A percentile compares a stretch with the other conserved stretches of the same genome.
phyloP scores from a whole-genome alignment of 2,329 filamentous ascomycete genomes.

The Podosphaera fusca region DNA sequence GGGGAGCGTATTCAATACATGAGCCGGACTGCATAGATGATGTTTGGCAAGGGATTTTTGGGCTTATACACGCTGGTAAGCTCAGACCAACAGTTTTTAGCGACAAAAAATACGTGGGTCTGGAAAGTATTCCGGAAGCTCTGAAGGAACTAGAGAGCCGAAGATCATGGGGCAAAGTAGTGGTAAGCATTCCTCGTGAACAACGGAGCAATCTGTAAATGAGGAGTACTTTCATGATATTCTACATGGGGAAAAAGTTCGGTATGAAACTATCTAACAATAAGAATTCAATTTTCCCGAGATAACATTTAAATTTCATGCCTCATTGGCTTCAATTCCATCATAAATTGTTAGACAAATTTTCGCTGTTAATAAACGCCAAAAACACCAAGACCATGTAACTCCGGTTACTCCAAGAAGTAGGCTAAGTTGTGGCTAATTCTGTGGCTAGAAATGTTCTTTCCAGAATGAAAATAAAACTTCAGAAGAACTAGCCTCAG shows the following conservation, averaged over 20 bases:
- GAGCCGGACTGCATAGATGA: constrained; percentile 45
- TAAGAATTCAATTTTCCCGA: no score
- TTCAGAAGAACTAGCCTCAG: constrained; percentile 46
- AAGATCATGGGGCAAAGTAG: constrained; percentile 90
- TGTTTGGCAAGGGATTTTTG: constrained; percentile 68
- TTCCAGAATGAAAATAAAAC: constrained; percentile 98
- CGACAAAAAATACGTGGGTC: constrained; percentile 58
- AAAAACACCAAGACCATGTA: no score
- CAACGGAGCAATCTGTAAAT: constrained; percentile 30
- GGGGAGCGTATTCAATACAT: constrained; percentile 60
- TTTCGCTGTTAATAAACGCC: background rate
- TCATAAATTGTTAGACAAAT: background rate
- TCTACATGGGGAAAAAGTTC: no score
- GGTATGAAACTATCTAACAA: no score
- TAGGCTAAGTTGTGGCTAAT: no score
- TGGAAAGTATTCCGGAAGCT: constrained; percentile 58
- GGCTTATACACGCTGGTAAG: constrained; percentile 54
- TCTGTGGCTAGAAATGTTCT: constrained; percentile 46
- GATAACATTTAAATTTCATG: constrained; percentile 1
- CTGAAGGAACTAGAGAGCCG: constrained; percentile 55
- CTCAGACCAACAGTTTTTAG: constrained; percentile 64
- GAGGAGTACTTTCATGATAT: no score
- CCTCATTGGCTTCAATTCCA: constrained; percentile 1
- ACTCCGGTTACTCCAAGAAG: no score
- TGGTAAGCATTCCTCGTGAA: constrained; percentile 59